Evolutionary conservation across 129 eudicot genomes (phyloP).

Genomic region (Helianthus tuberosus): DNA sequence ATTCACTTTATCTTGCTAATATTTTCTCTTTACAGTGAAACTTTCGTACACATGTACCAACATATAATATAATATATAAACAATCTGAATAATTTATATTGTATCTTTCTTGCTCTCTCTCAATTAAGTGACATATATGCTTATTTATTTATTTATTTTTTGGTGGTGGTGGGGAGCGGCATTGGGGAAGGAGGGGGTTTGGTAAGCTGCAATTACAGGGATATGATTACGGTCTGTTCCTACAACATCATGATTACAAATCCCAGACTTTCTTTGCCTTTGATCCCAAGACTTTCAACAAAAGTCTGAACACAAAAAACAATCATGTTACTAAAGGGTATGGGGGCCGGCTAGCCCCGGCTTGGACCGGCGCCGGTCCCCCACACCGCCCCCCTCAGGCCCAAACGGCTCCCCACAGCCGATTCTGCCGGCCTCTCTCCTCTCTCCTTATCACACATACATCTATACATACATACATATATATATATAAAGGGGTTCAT

Average conservation of each 20-base stretch:
- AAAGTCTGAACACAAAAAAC: slow-evolving; percentile 44
- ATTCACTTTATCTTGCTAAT: slow-evolving; percentile 16
- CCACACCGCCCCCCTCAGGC: too few relatives aligned
- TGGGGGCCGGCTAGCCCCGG: too few relatives aligned
- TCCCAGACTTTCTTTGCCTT: slow-evolving; percentile 48
- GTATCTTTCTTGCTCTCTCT: not conserved
- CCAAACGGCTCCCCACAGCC: too few relatives aligned
- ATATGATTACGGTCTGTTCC: slow-evolving; percentile 48
- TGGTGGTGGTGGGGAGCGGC: not conserved
- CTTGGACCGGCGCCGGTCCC: too few relatives aligned
- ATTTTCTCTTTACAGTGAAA: slow-evolving; percentile 32
- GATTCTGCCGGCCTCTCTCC: too few relatives aligned
- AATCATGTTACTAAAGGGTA: too few relatives aligned
- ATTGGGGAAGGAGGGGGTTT: not conserved
- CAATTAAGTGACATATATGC: not conserved
- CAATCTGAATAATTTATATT: slow-evolving; percentile 10
- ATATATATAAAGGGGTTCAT: too few relatives aligned
- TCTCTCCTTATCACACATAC: too few relatives aligned
- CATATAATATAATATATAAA: slow-evolving; percentile 13
- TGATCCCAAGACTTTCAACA: slow-evolving; percentile 69
- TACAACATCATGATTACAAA: slow-evolving; percentile 42
- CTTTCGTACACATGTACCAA: slow-evolving; percentile 36
- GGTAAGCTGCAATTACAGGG: slow-evolving; percentile 57
- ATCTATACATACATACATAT: too few relatives aligned
- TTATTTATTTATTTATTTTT: not conserved